These are phyloP conservation scores for Ceratonia siliqua DNA, from an alignment of 306 rosid genomes.

Conservation along the genomic window DNA sequence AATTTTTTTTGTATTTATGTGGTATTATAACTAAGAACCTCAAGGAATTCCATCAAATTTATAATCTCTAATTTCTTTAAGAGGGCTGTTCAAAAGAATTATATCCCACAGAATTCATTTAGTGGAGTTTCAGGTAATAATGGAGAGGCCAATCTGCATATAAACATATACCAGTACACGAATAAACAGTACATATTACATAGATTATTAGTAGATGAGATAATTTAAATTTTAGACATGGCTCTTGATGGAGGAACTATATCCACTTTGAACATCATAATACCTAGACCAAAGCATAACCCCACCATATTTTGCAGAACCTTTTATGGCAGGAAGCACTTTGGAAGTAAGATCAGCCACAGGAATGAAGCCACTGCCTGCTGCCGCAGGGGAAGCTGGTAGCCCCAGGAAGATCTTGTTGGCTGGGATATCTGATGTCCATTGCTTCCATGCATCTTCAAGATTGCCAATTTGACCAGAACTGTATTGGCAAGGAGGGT, in stretches of 20 bases:
- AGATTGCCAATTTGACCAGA: constrained; percentile 25
- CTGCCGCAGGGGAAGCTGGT: constrained; percentile 43
- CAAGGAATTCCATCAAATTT: too few species aligned
- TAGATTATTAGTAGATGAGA: background rate
- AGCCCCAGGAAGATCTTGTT: constrained; percentile 43
- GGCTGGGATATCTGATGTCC: constrained; percentile 38
- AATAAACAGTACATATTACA: background rate
- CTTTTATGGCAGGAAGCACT: constrained; percentile 46
- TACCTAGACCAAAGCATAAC: constrained; percentile 50
- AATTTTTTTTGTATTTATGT: too few species aligned
- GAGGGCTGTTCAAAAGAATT: too few species aligned
- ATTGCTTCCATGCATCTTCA: constrained; percentile 46
- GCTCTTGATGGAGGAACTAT: constrained; percentile 40
- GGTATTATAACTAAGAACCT: too few species aligned
- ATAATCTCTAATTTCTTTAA: too few species aligned
- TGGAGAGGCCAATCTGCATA: background rate
- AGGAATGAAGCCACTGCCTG: constrained; percentile 46
- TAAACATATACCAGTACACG: background rate
- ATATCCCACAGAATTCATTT: too few species aligned
- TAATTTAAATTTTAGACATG: constrained; percentile 18
- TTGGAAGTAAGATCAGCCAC: constrained; percentile 37
- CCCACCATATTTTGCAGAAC: constrained; percentile 43
- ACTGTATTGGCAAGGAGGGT: constrained; percentile 47
- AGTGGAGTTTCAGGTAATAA: too few species aligned
- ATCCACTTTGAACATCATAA: constrained; percentile 39